Evolutionary conservation across 768 basidiomycete genomes (phyloP).

Genomic region (Phylloporus rhodoxanthus): DNA sequence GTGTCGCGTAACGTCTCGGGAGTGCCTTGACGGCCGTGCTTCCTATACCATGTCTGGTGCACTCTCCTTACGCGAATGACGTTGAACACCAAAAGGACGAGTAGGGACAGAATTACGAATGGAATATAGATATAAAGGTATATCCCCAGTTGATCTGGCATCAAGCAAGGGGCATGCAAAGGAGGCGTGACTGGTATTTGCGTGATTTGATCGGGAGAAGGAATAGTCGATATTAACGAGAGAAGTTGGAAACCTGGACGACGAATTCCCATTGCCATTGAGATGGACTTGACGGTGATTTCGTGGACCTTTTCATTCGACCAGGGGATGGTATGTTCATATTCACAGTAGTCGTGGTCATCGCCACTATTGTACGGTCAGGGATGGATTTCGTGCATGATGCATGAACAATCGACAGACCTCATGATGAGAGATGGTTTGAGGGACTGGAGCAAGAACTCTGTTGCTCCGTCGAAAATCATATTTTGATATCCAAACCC

Average conservation of each 20-base stretch:
- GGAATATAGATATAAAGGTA: constrained; percentile 73
- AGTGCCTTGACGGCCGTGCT: constrained; percentile 5
- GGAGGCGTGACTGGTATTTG: constrained; percentile 28
- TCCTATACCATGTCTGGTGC: constrained; percentile 6
- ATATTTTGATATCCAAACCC: constrained; percentile 85
- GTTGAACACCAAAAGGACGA: constrained; percentile 36
- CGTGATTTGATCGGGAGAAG: constrained; percentile 25
- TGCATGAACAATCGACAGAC: constrained; percentile 33
- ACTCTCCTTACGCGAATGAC: constrained; percentile 10
- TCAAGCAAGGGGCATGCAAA: constrained; percentile 61
- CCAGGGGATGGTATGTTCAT: constrained; percentile 40
- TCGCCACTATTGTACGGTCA: constrained; percentile 57
- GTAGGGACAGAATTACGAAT: constrained; percentile 53
- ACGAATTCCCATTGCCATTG: constrained; percentile 82
- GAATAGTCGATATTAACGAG: constrained; percentile 50
- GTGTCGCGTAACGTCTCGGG: constrained; percentile 10
- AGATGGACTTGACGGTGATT: constrained; percentile 84
- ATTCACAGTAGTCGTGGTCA: constrained; percentile 94
- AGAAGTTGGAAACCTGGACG: constrained; percentile 88
- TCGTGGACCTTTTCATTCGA: constrained; percentile 45
- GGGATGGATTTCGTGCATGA: not conserved
- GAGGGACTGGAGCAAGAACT: constrained; percentile 59
- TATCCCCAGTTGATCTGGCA: constrained; percentile 81
- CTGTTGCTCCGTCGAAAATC: constrained; percentile 59
- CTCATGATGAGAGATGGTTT: constrained; percentile 72